phyloP scores from a whole-genome alignment of 345 rosid species.

The Murraya koenigii region DNA sequence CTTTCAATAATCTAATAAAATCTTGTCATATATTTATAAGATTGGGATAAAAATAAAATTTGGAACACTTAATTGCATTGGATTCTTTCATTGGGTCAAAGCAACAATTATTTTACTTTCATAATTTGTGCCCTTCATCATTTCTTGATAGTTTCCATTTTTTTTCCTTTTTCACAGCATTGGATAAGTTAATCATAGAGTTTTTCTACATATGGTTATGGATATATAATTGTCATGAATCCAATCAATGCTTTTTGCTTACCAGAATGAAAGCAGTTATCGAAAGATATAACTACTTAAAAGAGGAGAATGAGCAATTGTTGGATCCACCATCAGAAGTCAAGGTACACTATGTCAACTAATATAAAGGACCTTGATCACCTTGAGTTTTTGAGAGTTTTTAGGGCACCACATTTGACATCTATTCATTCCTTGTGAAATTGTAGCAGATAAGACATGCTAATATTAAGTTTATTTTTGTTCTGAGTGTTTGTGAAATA shows the following conservation, averaged over 20 bases:
- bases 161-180: not conserved
- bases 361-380: no score
- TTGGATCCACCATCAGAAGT: conserved; percentile 56
- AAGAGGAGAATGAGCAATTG: conserved; percentile 56
- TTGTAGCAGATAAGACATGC: not conserved
- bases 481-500: no score
- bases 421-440: not conserved
- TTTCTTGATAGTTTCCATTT: no score
- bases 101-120: no score
- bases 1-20: no score
- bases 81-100: no score
- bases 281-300: conserved; percentile 60
- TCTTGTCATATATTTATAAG: no score
- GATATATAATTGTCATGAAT: conserved; percentile 3
- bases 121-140: no score
- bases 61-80: no score
- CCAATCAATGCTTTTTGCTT: conserved; percentile 11
- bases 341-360: conserved; percentile 43
- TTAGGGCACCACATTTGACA: not conserved
- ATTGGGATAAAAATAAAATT: no score
- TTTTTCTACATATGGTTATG: not conserved
- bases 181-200: not conserved
- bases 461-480: no score
- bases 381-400: not conserved
- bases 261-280: conserved; percentile 65